Conservation (phyloP, 2,329 filamentous ascomycete species). For the Harringtonia lauricola region DNA sequence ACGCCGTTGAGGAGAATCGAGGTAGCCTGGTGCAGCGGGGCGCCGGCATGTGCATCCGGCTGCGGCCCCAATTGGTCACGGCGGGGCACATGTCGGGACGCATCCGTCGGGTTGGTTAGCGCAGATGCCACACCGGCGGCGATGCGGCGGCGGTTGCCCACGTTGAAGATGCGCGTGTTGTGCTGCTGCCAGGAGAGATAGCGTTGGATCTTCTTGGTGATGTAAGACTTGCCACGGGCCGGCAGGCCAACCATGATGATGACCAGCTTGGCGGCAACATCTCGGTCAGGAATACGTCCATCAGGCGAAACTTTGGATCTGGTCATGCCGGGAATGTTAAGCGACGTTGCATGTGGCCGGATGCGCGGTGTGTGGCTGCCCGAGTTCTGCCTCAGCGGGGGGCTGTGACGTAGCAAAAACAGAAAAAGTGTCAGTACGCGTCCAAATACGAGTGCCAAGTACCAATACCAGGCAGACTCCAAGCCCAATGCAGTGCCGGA, state of each 20-base stretch:
- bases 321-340: slow-evolving; percentile 94
- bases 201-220: slow-evolving; percentile 93
- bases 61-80: slow-evolving; percentile 9
- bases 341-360: slow-evolving; percentile 76
- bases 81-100: slow-evolving; percentile 6
- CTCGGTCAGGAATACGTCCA: slow-evolving; percentile 82
- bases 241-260: slow-evolving; percentile 98
- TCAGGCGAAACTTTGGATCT: slow-evolving; percentile 92
- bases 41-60: slow-evolving; percentile 19
- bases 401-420: slow-evolving; percentile 31
- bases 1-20: slow-evolving; percentile 46
- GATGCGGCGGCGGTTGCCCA: slow-evolving; percentile 79
- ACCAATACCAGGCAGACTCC: no score
- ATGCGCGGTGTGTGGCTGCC: slow-evolving; percentile 67
- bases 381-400: slow-evolving; percentile 61
- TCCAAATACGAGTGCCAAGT: no score
- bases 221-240: slow-evolving; percentile 93
- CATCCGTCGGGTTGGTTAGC: slow-evolving; percentile 11
- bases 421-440: background rate
- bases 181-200: slow-evolving; percentile 98
- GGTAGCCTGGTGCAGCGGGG: slow-evolving; percentile 40
- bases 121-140: slow-evolving; percentile 49
- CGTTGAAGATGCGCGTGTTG: slow-evolving; percentile 93
- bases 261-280: slow-evolving; percentile 92
- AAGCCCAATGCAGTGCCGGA: slow-evolving; percentile 3